Percentiles rank a stretch among this genome's conserved stretches.
Evolutionary conservation across 169 alveolate species (phyloP).

Genomic region (Eimeria praecox): DNA sequence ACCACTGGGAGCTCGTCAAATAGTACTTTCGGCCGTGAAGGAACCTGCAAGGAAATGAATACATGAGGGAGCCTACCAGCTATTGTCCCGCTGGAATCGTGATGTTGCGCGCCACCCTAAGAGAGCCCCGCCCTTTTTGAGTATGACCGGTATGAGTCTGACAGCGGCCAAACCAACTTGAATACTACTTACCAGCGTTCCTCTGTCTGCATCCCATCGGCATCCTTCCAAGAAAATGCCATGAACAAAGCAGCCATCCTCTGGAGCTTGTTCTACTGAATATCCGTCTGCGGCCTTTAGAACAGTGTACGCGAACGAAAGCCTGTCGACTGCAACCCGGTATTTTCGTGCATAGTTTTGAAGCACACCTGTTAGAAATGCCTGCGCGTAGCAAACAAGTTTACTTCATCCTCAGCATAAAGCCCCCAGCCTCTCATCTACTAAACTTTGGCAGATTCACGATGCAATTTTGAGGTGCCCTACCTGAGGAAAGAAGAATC

Average conservation of each 20-base stretch:
- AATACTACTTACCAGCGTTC: slow-evolving; percentile 56
- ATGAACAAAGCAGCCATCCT: slow-evolving; percentile 93
- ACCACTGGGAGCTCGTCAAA: slow-evolving; percentile 95
- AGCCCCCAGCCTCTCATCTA: slow-evolving; percentile 83
- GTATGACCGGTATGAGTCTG: neutral
- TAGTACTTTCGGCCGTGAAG: slow-evolving; percentile 92
- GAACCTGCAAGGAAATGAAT: slow-evolving; percentile 81
- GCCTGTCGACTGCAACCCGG: slow-evolving; percentile 94
- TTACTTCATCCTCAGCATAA: slow-evolving; percentile 92
- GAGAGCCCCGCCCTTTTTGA: neutral
- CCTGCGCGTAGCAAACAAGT: slow-evolving; percentile 87
- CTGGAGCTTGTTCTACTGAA: slow-evolving; percentile 82
- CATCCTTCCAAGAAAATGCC: slow-evolving; percentile 96
- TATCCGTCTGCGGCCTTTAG: slow-evolving; percentile 44
- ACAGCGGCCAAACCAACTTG: neutral
- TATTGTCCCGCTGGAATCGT: neutral
- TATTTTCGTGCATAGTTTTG: slow-evolving; percentile 95
- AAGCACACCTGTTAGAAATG: slow-evolving; percentile 95
- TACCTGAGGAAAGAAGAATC: slow-evolving; percentile 94
- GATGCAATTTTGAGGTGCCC: slow-evolving; percentile 81
- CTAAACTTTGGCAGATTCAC: neutral
- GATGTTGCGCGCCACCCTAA: neutral
- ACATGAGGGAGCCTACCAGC: neutral
- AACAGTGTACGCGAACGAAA: slow-evolving; percentile 91
- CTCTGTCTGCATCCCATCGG: slow-evolving; percentile 89